These are phyloP conservation scores for Fagus sylvatica DNA, from an alignment of 306 rosid genomes.

Conservation along the genomic window DNA sequence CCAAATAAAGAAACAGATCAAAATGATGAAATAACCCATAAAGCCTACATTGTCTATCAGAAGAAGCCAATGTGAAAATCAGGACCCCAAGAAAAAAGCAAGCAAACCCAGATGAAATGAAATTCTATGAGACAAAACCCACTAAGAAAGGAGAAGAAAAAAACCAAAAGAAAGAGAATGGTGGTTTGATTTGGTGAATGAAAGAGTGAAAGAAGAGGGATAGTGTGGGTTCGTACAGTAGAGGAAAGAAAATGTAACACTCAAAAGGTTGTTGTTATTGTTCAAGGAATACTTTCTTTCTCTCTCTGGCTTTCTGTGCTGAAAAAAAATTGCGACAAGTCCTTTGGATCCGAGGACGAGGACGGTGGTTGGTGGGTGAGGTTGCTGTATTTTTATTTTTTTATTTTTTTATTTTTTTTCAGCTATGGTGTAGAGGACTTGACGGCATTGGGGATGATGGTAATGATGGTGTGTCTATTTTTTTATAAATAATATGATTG, in stretches of 20 bases:
- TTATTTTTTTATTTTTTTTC: no score
- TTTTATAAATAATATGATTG: no score
- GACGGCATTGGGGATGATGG: no score
- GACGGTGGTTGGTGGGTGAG: no score
- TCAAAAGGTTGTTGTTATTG: not conserved
- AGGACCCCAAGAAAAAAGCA: slow-evolving; percentile 1
- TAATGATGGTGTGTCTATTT: no score
- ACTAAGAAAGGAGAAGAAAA: not conserved
- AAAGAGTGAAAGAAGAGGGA: not conserved
- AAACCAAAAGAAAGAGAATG: not conserved
- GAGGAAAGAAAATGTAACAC: not conserved
- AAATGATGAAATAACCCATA: slow-evolving; percentile 18
- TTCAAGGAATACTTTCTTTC: no score
- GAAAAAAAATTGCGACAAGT: no score
- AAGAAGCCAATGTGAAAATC: not conserved
- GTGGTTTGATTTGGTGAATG: not conserved
- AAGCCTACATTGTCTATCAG: not conserved
- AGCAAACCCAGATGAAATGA: slow-evolving; percentile 21
- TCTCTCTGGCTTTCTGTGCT: no score
- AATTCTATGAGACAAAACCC: slow-evolving; percentile 8
- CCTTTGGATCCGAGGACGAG: no score
- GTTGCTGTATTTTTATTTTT: no score
- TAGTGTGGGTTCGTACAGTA: not conserved
- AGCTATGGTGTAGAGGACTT: no score
- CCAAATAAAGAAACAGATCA: not conserved